Base-by-base conservation (phyloP, 129 eudicot genomes). In the Lonicera japonica region DNA sequence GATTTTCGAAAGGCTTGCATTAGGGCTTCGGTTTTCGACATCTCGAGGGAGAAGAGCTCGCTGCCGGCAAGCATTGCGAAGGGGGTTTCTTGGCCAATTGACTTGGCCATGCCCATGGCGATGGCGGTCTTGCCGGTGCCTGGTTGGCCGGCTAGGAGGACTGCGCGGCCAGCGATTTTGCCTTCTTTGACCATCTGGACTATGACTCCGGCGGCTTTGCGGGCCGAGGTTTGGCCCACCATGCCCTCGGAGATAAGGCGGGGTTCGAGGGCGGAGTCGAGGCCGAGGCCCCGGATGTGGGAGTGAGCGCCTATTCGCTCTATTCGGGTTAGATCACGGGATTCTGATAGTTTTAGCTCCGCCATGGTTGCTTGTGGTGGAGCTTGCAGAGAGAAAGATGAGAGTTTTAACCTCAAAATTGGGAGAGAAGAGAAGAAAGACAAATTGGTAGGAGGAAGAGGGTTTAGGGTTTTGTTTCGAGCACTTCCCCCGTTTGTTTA, bases 31-130 rank as follows among this genome's bases (percentile, higher is more conserved):
- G 97, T 90, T 56, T 90, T 90, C 14, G 97, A 90, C 91, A 90
- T 86, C 67, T 86, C 97, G 0, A 90, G 83, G 5, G 97, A 90
- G 73, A 83, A 90, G 8, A 90, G 82, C 25, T 90, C 95, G 29
- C 95, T 86, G 10, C 95, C 97, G 3, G 97, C 95, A 0, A 90
- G 81, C 91, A 80, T 86, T 0, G 97, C 86, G 21, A 90, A 90
- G 0, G 97, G 95, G 68, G 97, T 90, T 55, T 90, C 95, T 8
- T 75, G 81, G 8, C 97, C 92, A 2, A 90, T 53, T 11, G 97
- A 90, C 66, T 90, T 90, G 0, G 97, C 97, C 86, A 90, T 84
- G n/a, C 97, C 97, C 97, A 90, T 90, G 18, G 97, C 97, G 4
- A 90, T 90, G 23, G 97, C 97, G 13, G 97, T 90, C 45, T 90